phyloP scores from a whole-genome alignment of 345 rosid species.

The Erysimum cheiranthoides region DNA sequence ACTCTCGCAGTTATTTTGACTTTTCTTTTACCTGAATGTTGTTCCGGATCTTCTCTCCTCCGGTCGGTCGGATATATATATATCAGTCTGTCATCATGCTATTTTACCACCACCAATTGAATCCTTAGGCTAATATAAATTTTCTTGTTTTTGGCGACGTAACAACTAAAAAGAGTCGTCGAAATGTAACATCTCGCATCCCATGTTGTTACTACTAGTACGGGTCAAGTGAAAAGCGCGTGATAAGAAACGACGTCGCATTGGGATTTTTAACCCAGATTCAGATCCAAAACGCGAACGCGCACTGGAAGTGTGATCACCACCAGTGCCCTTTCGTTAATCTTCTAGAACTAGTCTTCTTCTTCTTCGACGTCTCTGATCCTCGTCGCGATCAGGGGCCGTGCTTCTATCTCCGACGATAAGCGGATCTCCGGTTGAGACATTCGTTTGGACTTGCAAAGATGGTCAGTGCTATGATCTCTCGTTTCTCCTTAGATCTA shows the following conservation, averaged over 20 bases:
- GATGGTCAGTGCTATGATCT: conserved; percentile 41
- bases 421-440: conserved; percentile 24
- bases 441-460: conserved; percentile 30
- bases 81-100: no score
- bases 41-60: no score
- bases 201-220: background rate
- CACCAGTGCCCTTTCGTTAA: conserved; percentile 15
- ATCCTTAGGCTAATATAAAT: no score
- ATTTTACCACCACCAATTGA: no score
- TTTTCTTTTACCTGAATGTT: background rate
- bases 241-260: background rate
- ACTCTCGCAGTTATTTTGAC: background rate
- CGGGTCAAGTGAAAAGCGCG: background rate
- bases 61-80: no score
- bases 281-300: conserved; percentile 27
- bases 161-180: background rate
- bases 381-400: conserved; percentile 11
- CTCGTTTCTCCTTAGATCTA: conserved; percentile 29
- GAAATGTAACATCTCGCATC: background rate
- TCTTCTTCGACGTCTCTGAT: conserved; percentile 3
- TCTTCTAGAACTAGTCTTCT: conserved; percentile 16
- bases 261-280: background rate
- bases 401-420: conserved; percentile 7
- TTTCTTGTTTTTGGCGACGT: no score
- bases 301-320: conserved; percentile 17